Evolutionary conservation across 768 basidiomycete genomes (phyloP).

Genomic region (Trametopsis cervina): DNA sequence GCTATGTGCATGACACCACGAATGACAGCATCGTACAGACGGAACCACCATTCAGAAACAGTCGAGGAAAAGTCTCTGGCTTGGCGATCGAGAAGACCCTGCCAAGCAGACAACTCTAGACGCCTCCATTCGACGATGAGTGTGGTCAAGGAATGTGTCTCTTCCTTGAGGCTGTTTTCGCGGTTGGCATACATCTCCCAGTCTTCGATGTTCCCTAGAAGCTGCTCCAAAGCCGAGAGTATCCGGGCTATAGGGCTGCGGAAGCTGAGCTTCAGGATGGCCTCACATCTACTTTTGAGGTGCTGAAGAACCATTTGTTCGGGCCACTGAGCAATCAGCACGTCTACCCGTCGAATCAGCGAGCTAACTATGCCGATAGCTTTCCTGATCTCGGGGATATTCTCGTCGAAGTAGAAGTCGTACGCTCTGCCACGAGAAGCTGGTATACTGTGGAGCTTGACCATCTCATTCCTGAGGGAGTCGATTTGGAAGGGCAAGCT

Average conservation of each 20-base stretch:
- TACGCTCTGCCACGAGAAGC: constrained; percentile 26
- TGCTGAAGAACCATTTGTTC: constrained; percentile 97
- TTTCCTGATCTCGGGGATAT: constrained; percentile 63
- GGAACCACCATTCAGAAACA: constrained; percentile 84
- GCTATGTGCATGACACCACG: constrained; percentile 50
- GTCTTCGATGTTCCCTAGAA: constrained; percentile 83
- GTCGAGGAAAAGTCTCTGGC: constrained; percentile 34
- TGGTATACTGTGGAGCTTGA: constrained; percentile 22
- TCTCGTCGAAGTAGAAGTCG: constrained; percentile 81
- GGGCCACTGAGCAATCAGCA: constrained; percentile 78
- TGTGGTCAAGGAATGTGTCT: constrained; percentile 58
- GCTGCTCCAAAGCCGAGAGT: constrained; percentile 75
- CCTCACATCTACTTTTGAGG: constrained; percentile 62
- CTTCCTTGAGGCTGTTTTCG: constrained; percentile 68
- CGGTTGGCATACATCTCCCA: constrained; percentile 96
- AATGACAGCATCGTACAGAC: constrained; percentile 72
- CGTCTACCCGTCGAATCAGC: constrained; percentile 46
- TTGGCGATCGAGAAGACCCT: constrained; percentile 69
- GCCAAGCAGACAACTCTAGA: constrained; percentile 86
- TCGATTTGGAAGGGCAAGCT: constrained; percentile 47
- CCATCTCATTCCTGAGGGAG: constrained; percentile 37
- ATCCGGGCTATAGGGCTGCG: constrained; percentile 75
- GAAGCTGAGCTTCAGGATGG: constrained; percentile 53
- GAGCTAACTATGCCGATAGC: constrained; percentile 42
- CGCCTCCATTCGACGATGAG: constrained; percentile 89